Base-by-base conservation (phyloP, 768 basidiomycete species). In the Pulveroboletus sp. region DNA sequence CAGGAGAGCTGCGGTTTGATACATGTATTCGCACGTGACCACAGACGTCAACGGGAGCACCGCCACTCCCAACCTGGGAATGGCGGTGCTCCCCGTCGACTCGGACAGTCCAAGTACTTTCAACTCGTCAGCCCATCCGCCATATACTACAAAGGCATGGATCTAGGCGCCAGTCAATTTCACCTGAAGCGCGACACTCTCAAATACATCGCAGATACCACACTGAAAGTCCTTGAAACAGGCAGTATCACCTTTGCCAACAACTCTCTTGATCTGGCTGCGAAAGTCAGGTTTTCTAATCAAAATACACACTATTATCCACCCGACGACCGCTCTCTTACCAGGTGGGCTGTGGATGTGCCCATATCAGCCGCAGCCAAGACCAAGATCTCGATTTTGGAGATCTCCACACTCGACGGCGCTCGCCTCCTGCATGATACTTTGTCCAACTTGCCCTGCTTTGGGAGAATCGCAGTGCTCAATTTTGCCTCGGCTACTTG, bases 401-500 rank as follows among this genome's bases (percentile, higher is more conserved):
- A 87, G 59, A 75, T 81, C 7, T 82, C 85, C 11, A 85, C 86
- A 0, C 72, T 87, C 20, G 76, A 79, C 23, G 85, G 80, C 16
- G 79, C 81, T 13, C 75, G 77, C n/a, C 58, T 69, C 46, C 70
- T 68, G 35, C 59, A 65, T 52, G 44, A 66, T 50, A 43, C 38
- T 20, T 35, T 49, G 38, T 49, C 57, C 29, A 47, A 47, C 40
- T 47, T 49, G 39, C 43, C 48, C 21, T 52, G 45, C 35, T 38
- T 29, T 25, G 58, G 60, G 46, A 73, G 46, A 70, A 66, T 87
- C 11, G 86, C 85, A 17, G 67, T 90, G 14, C 77, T 90, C 24
- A 90, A 84, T 61, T 90, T 90, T 58, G 87, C 87, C 2, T 85
- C 84, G 1, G 87, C 88, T 4, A 84, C 77, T 43, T 79, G 80